phyloP scores from a whole-genome alignment of 306 rosid genomes.

The Hylodesmum podocarpum region DNA sequence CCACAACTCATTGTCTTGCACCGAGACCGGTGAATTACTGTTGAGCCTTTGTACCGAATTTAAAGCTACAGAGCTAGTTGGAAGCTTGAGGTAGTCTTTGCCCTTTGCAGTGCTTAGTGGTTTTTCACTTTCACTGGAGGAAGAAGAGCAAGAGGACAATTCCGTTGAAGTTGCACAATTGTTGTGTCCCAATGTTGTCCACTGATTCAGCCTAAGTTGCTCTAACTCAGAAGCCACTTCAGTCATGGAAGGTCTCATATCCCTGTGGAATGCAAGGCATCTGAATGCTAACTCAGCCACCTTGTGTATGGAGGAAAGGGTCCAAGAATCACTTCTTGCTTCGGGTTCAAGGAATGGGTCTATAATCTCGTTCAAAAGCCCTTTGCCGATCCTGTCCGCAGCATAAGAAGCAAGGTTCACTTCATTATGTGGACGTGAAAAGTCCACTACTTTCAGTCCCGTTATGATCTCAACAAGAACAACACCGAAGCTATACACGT shows the following conservation, averaged over 20 bases:
- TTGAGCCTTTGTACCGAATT: slow-evolving; percentile 36
- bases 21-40: slow-evolving; percentile 59
- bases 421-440: slow-evolving; percentile 70
- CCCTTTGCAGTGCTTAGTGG: slow-evolving; percentile 41
- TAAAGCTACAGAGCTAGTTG: slow-evolving; percentile 24
- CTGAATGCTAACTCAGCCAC: slow-evolving; percentile 89
- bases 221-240: slow-evolving; percentile 88
- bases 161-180: slow-evolving; percentile 45
- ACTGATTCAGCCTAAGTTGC: slow-evolving; percentile 44
- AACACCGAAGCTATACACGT: slow-evolving; percentile 91
- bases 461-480: slow-evolving; percentile 87
- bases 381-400: slow-evolving; percentile 65
- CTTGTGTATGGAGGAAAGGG: slow-evolving; percentile 54
- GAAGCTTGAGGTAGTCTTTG: slow-evolving; percentile 16
- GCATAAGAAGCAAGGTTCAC: slow-evolving; percentile 79
- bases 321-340: slow-evolving; percentile 46
- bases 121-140: slow-evolving; percentile 55
- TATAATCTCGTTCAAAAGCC: slow-evolving; percentile 63
- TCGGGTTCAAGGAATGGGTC: slow-evolving; percentile 53
- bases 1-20: slow-evolving; percentile 75
- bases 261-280: slow-evolving; percentile 88
- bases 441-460: slow-evolving; percentile 81
- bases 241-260: slow-evolving; percentile 88
- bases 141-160: slow-evolving; percentile 46
- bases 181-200: slow-evolving; percentile 46